These are phyloP conservation scores for Myochromella boudieri DNA, from an alignment of 768 basidiomycete genomes.

Conservation along the genomic window DNA sequence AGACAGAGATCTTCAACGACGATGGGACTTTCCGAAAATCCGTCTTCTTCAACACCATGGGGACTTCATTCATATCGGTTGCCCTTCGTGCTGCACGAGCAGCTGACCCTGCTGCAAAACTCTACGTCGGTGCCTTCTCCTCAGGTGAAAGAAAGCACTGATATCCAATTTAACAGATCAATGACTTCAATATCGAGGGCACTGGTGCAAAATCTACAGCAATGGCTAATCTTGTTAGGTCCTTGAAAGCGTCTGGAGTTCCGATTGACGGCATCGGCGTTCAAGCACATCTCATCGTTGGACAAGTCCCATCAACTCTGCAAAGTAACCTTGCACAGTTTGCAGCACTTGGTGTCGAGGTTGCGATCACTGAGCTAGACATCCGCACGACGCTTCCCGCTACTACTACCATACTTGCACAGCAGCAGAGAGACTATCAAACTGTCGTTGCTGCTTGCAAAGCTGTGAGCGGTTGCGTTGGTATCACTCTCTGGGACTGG, in stretches of 20 bases:
- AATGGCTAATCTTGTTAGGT: constrained; percentile 50
- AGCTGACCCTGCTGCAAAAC: constrained; percentile 55
- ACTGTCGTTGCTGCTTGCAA: constrained; percentile 54
- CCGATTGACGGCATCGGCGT: constrained; percentile 65
- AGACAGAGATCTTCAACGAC: constrained; percentile 58
- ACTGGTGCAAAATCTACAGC: constrained; percentile 53
- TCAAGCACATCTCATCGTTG: constrained; percentile 61
- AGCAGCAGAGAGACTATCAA: constrained; percentile 59
- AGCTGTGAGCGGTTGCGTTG: constrained; percentile 38
- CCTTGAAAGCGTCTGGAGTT: constrained; percentile 42
- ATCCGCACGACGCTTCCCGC: constrained; percentile 58
- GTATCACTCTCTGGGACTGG: constrained; percentile 48
- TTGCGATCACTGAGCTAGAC: constrained; percentile 70
- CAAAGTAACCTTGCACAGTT: constrained; percentile 50
- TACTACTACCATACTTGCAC: constrained; percentile 45
- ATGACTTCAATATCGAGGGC: constrained; percentile 41
- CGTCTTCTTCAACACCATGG: constrained; percentile 53
- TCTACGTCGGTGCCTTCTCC: constrained; percentile 39
- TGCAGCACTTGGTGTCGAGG: constrained; percentile 60
- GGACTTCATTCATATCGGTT: constrained; percentile 46
- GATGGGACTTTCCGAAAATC: constrained; percentile 54
- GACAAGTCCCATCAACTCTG: constrained; percentile 48
- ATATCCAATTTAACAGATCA: constrained; percentile 26
- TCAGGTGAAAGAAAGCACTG: neutral
- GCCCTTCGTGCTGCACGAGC: constrained; percentile 55